Evolutionary conservation across 257 asterid genomes (phyloP).

Genomic region (Solanum ossicruentum): DNA sequence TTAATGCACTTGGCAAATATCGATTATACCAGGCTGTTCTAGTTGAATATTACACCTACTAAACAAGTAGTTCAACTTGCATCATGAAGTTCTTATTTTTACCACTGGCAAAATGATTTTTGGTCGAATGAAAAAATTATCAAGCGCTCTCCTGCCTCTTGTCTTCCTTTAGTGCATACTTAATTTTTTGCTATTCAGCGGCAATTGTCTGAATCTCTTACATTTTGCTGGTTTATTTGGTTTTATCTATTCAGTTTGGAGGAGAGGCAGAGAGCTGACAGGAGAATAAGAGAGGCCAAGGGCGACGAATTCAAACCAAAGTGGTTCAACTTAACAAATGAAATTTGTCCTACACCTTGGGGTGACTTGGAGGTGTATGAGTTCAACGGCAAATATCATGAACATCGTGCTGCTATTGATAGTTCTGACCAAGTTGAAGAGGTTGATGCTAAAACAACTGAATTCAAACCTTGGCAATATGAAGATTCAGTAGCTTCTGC

Average conservation of each 20-base stretch:
- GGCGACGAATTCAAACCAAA: constrained; percentile 57
- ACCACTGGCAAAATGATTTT: not conserved
- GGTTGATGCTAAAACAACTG: constrained; percentile 24
- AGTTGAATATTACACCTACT: not conserved
- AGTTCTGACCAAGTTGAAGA: constrained; percentile 24
- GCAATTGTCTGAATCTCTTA: not conserved
- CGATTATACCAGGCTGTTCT: not conserved
- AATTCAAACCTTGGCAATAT: constrained; percentile 93
- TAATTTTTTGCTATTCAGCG: not conserved
- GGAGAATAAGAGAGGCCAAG: constrained; percentile 72
- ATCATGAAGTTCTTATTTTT: not conserved
- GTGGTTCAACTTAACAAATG: constrained; percentile 80
- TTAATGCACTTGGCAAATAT: not conserved
- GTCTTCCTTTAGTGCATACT: not conserved
- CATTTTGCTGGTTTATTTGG: not conserved
- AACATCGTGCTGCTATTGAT: constrained; percentile 53
- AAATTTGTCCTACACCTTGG: constrained; percentile 81
- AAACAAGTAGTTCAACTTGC: not conserved
- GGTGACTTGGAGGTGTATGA: constrained; percentile 78
- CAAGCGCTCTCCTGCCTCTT: not conserved
- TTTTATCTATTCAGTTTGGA: constrained; percentile 41
- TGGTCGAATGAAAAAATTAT: not conserved
- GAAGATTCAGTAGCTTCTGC: constrained; percentile 11
- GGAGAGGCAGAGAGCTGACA: constrained; percentile 93
- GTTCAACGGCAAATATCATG: constrained; percentile 59